phyloP scores from a whole-genome alignment of 1,284 basidiomycete species.

The Microbotryum lychnidis-dioicae region DNA sequence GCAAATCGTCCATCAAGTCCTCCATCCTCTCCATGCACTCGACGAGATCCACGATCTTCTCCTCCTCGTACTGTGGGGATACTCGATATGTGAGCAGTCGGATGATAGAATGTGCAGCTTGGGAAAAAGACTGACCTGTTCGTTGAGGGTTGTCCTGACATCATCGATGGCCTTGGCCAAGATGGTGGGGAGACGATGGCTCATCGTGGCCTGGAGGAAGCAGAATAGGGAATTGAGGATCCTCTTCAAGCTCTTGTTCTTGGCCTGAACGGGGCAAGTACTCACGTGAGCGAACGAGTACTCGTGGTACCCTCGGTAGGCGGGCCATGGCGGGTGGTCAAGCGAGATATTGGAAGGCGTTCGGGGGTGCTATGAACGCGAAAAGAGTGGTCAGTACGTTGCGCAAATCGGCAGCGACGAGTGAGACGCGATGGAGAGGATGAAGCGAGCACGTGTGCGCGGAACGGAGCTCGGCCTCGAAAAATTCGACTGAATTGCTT shows the following conservation, averaged over 20 bases:
- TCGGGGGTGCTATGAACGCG: constrained; percentile 41
- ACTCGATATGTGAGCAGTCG: not conserved
- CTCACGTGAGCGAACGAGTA: constrained; percentile 51
- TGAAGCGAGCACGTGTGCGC: not conserved
- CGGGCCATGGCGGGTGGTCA: constrained; percentile 95
- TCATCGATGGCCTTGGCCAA: constrained; percentile 94
- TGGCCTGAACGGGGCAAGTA: not conserved
- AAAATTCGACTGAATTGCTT: not conserved
- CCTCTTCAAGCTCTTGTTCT: not conserved
- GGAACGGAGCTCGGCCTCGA: not conserved
- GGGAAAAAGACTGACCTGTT: constrained; percentile 42
- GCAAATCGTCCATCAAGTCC: constrained; percentile 43
- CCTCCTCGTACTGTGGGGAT: constrained; percentile 57
- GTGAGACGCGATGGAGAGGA: too few species aligned
- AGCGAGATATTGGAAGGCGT: constrained; percentile 54
- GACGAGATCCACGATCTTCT: constrained; percentile 75
- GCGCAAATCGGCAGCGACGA: not conserved
- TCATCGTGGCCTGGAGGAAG: constrained; percentile 30
- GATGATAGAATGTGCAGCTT: too few species aligned
- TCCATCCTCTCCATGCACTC: constrained; percentile 61
- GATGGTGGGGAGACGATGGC: constrained; percentile 29
- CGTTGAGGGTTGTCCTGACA: constrained; percentile 78
- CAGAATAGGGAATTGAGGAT: not conserved
- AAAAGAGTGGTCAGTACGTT: not conserved
- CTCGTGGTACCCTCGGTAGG: constrained; percentile 71